Evolutionary conservation across 495 filamentous ascomycete genomes (phyloP).

Genomic region (Penicillium mononematosum): DNA sequence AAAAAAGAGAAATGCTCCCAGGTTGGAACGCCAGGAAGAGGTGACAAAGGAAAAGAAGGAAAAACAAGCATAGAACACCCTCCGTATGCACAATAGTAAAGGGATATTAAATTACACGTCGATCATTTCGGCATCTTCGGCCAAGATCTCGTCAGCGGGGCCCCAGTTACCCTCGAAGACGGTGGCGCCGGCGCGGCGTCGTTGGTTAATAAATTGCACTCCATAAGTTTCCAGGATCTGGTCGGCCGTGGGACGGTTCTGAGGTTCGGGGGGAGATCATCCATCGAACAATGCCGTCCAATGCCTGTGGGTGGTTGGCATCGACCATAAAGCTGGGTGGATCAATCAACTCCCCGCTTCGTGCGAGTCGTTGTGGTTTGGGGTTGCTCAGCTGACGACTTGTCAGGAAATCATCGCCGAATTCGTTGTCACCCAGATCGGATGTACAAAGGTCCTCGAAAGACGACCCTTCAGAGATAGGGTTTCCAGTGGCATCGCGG

Average conservation of each 20-base stretch:
- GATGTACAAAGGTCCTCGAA: slow-evolving; percentile 53
- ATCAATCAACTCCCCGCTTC: slow-evolving; percentile 65
- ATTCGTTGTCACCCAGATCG: slow-evolving; percentile 48
- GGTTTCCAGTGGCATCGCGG: slow-evolving; percentile 74
- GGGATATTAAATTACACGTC: slow-evolving; percentile 55
- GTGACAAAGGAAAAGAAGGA: slow-evolving; percentile 39
- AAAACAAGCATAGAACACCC: slow-evolving; percentile 36
- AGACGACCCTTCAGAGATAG: slow-evolving; percentile 48
- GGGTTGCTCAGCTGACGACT: slow-evolving; percentile 26
- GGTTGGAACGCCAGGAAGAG: slow-evolving; percentile 32
- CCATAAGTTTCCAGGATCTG: slow-evolving; percentile 68
- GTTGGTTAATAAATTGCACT: slow-evolving; percentile 69
- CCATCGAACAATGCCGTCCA: slow-evolving; percentile 81
- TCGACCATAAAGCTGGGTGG: slow-evolving; percentile 88
- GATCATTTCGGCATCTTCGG: slow-evolving; percentile 72
- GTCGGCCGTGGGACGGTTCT: slow-evolving; percentile 68
- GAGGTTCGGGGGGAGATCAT: slow-evolving; percentile 81
- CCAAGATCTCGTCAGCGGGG: slow-evolving; percentile 69
- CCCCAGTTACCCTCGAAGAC: slow-evolving; percentile 97
- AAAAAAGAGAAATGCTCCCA: slow-evolving; percentile 16
- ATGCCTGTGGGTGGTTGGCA: slow-evolving; percentile 60
- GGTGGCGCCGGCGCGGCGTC: slow-evolving; percentile 79
- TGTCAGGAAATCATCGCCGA: slow-evolving; percentile 36
- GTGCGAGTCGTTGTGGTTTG: slow-evolving; percentile 34
- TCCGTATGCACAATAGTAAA: slow-evolving; percentile 42